A percentile compares a stretch with the other conserved stretches of the same genome.
Evolutionary conservation across 768 basidiomycete genomes (phyloP).

Genomic region (Gloeophyllum trabeum): DNA sequence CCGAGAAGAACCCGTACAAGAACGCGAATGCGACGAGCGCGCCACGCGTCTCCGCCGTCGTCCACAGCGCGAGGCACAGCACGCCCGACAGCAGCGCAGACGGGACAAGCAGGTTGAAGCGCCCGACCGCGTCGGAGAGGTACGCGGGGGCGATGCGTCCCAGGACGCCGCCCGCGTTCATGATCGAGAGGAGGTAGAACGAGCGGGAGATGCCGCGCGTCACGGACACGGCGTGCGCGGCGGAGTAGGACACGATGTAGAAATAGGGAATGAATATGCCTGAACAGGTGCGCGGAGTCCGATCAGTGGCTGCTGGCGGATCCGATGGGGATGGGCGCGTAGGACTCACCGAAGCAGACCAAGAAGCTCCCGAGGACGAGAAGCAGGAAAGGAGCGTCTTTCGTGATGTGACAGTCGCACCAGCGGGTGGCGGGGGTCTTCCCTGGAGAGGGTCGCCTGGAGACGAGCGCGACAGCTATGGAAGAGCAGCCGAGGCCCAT

Average conservation of each 20-base stretch:
- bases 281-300: conserved; percentile 13
- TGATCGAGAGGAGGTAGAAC: conserved; percentile 48
- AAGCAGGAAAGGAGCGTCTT: conserved; percentile 40
- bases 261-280: conserved; percentile 66
- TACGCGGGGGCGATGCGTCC: conserved; percentile 57
- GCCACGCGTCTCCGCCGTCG: conserved; percentile 27
- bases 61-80: conserved; percentile 48
- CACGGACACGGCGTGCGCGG: conserved; percentile 24
- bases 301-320: conserved; percentile 1
- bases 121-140: conserved; percentile 53
- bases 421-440: conserved; percentile 12
- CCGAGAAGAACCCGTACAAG: conserved; percentile 53
- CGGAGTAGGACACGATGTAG: conserved; percentile 53
- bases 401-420: conserved; percentile 20
- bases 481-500: conserved; percentile 34
- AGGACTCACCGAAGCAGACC: conserved; percentile 44
- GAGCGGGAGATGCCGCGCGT: too few species aligned
- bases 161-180: conserved; percentile 58
- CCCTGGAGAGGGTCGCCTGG: conserved; percentile 15
- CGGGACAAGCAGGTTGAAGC: conserved; percentile 57
- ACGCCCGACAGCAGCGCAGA: conserved; percentile 53
- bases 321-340: neutral
- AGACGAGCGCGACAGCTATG: conserved; percentile 35
- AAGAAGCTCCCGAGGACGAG: conserved; percentile 43
- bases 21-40: conserved; percentile 39